Conservation (phyloP, 306 rosid species). For the Prunus campanulata region DNA sequence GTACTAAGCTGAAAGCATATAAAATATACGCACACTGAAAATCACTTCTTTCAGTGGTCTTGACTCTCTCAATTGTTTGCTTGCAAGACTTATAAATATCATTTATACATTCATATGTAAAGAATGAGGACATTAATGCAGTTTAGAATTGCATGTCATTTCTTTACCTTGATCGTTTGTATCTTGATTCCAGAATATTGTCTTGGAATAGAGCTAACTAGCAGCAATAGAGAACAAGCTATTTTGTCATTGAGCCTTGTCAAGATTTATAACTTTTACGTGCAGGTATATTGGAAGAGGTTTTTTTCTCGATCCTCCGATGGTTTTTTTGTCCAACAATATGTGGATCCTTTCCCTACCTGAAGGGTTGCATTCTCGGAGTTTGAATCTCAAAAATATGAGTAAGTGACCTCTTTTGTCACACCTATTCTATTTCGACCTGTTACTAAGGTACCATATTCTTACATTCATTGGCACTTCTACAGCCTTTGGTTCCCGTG, state of each 20-base stretch:
- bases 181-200: not conserved
- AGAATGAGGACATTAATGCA: not conserved
- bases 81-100: not conserved
- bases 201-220: not conserved
- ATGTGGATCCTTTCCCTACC: conserved; percentile 75
- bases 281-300: conserved; percentile 97
- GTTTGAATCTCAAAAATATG: conserved; percentile 27
- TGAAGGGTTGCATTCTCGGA: conserved; percentile 47
- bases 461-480: conserved; percentile 32
- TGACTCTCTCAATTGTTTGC: not conserved
- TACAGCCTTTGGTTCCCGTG: conserved; percentile 68
- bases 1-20: not conserved
- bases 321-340: conserved; percentile 59
- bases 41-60: not conserved
- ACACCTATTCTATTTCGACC: conserved; percentile 5
- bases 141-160: not conserved
- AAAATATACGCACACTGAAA: not conserved
- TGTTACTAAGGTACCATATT: conserved; percentile 19
- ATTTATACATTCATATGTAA: not conserved
- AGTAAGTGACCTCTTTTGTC: conserved; percentile 33
- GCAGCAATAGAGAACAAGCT: not conserved
- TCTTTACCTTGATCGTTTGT: not conserved
- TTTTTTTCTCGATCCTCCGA: conserved; percentile 85
- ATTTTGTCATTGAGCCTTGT: conserved; percentile 18
- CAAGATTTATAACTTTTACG: conserved; percentile 28